A percentile compares a stretch with the other conserved stretches of the same genome.
phyloP scores from a whole-genome alignment of 495 filamentous ascomycete genomes.

The Penicillium turbatum region DNA sequence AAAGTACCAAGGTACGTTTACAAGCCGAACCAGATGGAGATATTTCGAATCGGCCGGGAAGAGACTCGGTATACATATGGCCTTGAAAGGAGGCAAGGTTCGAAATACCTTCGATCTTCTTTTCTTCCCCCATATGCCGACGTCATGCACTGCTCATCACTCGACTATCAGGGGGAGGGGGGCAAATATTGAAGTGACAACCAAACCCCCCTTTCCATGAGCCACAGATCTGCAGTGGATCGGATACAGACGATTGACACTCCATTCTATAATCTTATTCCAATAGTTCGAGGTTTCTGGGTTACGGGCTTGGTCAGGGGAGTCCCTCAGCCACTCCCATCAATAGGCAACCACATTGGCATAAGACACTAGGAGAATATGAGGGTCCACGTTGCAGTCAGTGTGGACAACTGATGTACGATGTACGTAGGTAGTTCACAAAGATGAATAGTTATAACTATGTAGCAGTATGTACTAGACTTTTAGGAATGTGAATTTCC shows the following conservation, averaged over 20 bases:
- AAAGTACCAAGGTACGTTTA: neutral
- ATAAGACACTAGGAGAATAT: neutral
- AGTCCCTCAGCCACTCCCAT: neutral
- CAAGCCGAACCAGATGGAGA: neutral
- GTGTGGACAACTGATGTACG: neutral
- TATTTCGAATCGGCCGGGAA: neutral
- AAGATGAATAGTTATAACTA: neutral
- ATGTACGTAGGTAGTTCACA: no score
- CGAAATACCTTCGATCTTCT: neutral
- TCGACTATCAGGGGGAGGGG: constrained; percentile 11
- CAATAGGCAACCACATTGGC: constrained; percentile 9
- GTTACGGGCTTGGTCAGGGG: neutral
- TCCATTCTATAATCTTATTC: neutral
- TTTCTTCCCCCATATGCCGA: constrained; percentile 7
- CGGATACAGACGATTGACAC: neutral
- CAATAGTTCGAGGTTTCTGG: neutral
- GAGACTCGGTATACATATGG: no score
- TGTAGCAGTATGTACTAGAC: neutral
- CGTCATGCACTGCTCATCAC: constrained; percentile 19
- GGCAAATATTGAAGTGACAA: neutral
- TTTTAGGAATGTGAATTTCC: neutral
- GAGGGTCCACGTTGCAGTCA: neutral
- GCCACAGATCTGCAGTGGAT: constrained; percentile 1
- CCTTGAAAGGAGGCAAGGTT: neutral
- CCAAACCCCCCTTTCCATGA: constrained; percentile 5